Percentiles rank a stretch among this genome's conserved stretches.
Evolutionary conservation across 2,329 filamentous ascomycete genomes (phyloP).

Genomic region (Lasiodiplodia citricola): DNA sequence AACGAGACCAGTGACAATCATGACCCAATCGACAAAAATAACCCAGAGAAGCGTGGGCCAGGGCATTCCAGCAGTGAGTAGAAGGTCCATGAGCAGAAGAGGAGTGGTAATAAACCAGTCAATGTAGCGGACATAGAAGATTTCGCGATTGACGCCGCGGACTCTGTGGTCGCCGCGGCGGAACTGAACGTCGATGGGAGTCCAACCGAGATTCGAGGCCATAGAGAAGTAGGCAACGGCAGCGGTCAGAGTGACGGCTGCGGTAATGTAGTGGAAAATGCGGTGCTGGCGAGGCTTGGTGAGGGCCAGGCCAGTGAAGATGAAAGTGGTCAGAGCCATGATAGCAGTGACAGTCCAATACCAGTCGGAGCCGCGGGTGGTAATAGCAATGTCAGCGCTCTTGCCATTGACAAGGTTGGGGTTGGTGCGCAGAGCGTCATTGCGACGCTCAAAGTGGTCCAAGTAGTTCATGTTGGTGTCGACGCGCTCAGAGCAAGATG

Average conservation of each 20-base stretch:
- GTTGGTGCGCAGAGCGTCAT: constrained; percentile 56
- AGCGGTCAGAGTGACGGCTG: constrained; percentile 62
- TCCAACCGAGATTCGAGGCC: constrained; percentile 69
- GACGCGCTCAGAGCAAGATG: background rate
- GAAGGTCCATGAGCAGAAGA: constrained; percentile 65
- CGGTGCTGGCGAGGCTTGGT: constrained; percentile 62
- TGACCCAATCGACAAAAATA: constrained; percentile 67
- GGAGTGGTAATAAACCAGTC: constrained; percentile 70
- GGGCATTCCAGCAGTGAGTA: constrained; percentile 68
- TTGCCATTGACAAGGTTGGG: constrained; percentile 51
- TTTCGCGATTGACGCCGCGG: constrained; percentile 61
- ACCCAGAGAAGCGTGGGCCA: constrained; percentile 68
- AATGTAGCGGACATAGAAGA: constrained; percentile 71
- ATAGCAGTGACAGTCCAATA: constrained; percentile 67
- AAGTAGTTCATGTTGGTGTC: background rate
- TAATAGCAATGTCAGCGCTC: constrained; percentile 62
- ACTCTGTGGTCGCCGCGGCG: constrained; percentile 51
- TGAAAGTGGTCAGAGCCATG: constrained; percentile 62
- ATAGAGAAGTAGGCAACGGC: constrained; percentile 70
- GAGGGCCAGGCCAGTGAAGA: constrained; percentile 58
- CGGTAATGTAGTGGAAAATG: constrained; percentile 69
- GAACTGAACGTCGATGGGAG: constrained; percentile 68
- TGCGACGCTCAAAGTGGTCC: constrained; percentile 34
- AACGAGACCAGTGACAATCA: constrained; percentile 70
- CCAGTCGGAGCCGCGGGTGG: constrained; percentile 64